Evolutionary conservation across 2,329 filamentous ascomycete genomes (phyloP).

Genomic region (Fusarium floridanum): DNA sequence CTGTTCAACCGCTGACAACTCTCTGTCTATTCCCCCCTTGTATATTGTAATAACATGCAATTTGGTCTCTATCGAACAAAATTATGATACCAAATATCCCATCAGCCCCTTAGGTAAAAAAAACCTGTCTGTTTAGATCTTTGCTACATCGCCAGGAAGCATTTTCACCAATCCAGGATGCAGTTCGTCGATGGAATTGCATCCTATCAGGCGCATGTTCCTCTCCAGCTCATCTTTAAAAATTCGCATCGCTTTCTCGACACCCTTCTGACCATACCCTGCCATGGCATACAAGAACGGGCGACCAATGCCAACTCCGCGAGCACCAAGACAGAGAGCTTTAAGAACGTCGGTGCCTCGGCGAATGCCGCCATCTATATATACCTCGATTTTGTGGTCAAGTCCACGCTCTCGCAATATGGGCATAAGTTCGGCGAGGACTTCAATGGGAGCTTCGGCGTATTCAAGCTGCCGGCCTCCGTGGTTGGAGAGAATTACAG

Average conservation of each 20-base stretch:
- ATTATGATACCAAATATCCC: not conserved
- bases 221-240: slow-evolving; percentile 97
- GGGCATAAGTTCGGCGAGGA: slow-evolving; percentile 92
- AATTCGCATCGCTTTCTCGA: slow-evolving; percentile 92
- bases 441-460: slow-evolving; percentile 85
- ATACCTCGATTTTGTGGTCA: slow-evolving; percentile 84
- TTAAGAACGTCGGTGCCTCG: slow-evolving; percentile 94
- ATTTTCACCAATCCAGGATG: slow-evolving; percentile 7
- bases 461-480: slow-evolving; percentile 94
- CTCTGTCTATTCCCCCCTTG: too few species aligned
- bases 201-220: slow-evolving; percentile 95
- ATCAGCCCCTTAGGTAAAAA: too few species aligned
- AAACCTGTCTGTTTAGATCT: not conserved
- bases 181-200: slow-evolving; percentile 78
- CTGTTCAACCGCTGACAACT: too few species aligned
- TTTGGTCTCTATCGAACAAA: not conserved
- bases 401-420: slow-evolving; percentile 79
- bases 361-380: slow-evolving; percentile 88
- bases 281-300: slow-evolving; percentile 97
- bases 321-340: slow-evolving; percentile 90
- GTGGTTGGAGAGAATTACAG: slow-evolving; percentile 94
- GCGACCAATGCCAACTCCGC: slow-evolving; percentile 90
- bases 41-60: too few species aligned
- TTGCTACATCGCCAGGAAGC: not conserved
- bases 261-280: slow-evolving; percentile 85